Evolutionary conservation across 2,329 filamentous ascomycete species (phyloP).

Genomic region (Fusarium sp.): DNA sequence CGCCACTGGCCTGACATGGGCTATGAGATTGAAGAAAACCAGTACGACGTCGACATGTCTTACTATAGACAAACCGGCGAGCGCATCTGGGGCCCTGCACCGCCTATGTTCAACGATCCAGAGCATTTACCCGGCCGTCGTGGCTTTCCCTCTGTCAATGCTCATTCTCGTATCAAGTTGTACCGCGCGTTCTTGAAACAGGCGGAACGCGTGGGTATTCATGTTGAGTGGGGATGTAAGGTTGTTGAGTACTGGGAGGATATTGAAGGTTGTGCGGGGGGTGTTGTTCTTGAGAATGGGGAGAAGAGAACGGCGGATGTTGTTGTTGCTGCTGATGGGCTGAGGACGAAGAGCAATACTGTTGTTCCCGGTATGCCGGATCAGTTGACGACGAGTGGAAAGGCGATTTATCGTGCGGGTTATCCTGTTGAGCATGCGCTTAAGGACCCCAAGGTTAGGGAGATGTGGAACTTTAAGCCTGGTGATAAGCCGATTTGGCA

Average conservation of each 20-base stretch:
- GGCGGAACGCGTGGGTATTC: slow-evolving; percentile 16
- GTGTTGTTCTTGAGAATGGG: slow-evolving; percentile 24
- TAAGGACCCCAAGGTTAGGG: slow-evolving; percentile 15
- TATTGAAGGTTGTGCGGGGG: slow-evolving; percentile 10
- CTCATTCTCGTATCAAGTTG: slow-evolving; percentile 20
- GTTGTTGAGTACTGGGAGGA: slow-evolving; percentile 34
- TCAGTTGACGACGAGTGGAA: slow-evolving; percentile 14
- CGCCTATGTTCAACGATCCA: slow-evolving; percentile 33
- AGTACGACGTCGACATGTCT: slow-evolving; percentile 35
- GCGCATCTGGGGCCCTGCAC: slow-evolving; percentile 29
- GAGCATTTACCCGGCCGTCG: slow-evolving; percentile 10
- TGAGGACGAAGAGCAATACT: slow-evolving; percentile 24
- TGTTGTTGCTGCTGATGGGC: slow-evolving; percentile 22
- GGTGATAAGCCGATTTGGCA: slow-evolving; percentile 22
- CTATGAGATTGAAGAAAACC: slow-evolving; percentile 30
- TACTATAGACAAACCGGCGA: slow-evolving; percentile 33
- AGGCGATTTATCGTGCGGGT: slow-evolving; percentile 27
- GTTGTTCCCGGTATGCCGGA: slow-evolving; percentile 25
- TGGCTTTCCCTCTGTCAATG: slow-evolving; percentile 27
- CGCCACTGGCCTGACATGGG: slow-evolving; percentile 34
- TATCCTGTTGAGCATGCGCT: slow-evolving; percentile 30
- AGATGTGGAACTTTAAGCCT: slow-evolving; percentile 36
- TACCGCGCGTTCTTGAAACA: slow-evolving; percentile 28
- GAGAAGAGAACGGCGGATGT: slow-evolving; percentile 30
- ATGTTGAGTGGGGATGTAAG: slow-evolving; percentile 28